These are phyloP conservation scores for Aleurites moluccanus DNA, from an alignment of 441 rosid species.

Conservation along the genomic window DNA sequence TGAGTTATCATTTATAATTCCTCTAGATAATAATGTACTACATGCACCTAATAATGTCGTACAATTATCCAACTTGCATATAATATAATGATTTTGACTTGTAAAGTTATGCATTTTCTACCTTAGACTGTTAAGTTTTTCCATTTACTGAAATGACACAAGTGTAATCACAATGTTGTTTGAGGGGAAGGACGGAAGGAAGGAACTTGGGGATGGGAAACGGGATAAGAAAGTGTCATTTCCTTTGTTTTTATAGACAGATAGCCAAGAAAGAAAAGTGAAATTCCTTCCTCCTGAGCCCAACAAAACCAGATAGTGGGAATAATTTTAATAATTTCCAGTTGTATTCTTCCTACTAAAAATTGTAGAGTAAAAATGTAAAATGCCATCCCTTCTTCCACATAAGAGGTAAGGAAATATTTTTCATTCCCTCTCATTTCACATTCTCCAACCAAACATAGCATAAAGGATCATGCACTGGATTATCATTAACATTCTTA, in stretches of 20 bases:
- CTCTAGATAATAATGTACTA: neutral
- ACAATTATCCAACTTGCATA: neutral
- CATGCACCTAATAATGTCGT: neutral
- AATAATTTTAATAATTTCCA: neutral
- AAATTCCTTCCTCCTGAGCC: neutral
- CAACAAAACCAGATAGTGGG: neutral
- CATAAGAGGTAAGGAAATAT: neutral
- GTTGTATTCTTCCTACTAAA: neutral
- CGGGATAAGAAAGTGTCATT: neutral
- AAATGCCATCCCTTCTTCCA: neutral
- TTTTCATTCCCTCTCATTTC: neutral
- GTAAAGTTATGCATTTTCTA: neutral
- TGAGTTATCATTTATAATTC: neutral
- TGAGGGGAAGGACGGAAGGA: neutral
- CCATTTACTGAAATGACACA: neutral
- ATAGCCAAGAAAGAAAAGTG: neutral
- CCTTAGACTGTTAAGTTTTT: neutral
- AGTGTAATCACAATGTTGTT: neutral
- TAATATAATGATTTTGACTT: neutral
- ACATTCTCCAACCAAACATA: neutral
- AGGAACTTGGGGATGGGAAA: neutral
- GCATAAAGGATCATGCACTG: neutral
- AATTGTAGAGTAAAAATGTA: neutral
- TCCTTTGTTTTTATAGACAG: neutral
- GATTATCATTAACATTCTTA: slow-evolving; percentile 6